A percentile compares a stretch with the other conserved stretches of the same genome.
These are phyloP conservation scores for Kodamaea sp. DNA, from an alignment of 1,139 yeast genomes.

Conservation along the genomic window DNA sequence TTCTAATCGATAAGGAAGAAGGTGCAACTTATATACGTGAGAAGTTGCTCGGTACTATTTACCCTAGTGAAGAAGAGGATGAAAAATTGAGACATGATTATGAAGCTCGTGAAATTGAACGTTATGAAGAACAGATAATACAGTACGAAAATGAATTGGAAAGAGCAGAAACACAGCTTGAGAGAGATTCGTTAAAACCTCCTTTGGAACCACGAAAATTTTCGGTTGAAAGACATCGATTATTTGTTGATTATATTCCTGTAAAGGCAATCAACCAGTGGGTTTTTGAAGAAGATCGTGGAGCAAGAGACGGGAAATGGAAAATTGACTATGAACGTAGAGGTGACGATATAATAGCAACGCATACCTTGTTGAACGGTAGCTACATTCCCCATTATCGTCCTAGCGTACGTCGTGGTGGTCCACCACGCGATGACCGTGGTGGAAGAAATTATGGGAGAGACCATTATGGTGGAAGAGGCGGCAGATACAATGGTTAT, in stretches of 20 bases:
- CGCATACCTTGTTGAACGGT: conserved; percentile 40
- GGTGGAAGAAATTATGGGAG: conserved; percentile 9
- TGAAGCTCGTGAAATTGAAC: conserved; percentile 20
- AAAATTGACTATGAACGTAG: conserved; percentile 31
- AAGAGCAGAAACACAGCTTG: conserved; percentile 6
- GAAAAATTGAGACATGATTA: conserved; percentile 19
- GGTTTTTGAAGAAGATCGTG: conserved; percentile 46
- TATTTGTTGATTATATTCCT: conserved; percentile 43
- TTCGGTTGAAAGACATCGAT: conserved; percentile 22
- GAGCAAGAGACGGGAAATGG: conserved; percentile 46
- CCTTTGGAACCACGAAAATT: conserved; percentile 21
- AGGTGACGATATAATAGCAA: conserved; percentile 34
- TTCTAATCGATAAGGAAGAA: conserved; percentile 34
- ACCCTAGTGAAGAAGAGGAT: conserved; percentile 30
- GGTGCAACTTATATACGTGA: conserved; percentile 37
- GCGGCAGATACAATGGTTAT: conserved; percentile 4
- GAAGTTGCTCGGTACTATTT: conserved; percentile 29
- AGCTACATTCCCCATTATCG: conserved; percentile 24
- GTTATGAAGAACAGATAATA: conserved; percentile 20
- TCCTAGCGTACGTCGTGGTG: conserved; percentile 12
- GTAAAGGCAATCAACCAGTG: conserved; percentile 44
- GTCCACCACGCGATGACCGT: conserved; percentile 7
- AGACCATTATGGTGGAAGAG: conserved; percentile 5
- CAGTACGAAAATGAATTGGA: conserved; percentile 17
- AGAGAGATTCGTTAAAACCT: conserved; percentile 10